Evolutionary conservation across 306 rosid species (phyloP).

Genomic region (Sphenostylis stenocarpa): DNA sequence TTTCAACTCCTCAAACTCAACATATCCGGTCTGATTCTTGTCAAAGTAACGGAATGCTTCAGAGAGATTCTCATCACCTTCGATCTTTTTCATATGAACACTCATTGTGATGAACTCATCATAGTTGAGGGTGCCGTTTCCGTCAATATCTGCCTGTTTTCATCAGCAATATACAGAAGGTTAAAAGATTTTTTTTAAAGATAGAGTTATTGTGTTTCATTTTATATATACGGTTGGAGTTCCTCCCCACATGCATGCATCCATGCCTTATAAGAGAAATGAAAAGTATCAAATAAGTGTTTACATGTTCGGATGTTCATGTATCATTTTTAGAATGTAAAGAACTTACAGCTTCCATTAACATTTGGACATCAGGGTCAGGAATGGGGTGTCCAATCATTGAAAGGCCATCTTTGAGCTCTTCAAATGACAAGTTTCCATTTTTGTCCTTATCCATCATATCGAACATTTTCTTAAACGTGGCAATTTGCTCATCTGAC

Average conservation of each 20-base stretch:
- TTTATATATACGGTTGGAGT: neutral
- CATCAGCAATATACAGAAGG: neutral
- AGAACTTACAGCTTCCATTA: slow-evolving; percentile 83
- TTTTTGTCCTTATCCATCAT: slow-evolving; percentile 87
- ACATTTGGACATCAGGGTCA: slow-evolving; percentile 71
- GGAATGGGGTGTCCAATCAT: slow-evolving; percentile 67
- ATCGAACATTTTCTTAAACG: slow-evolving; percentile 62
- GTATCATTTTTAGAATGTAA: neutral
- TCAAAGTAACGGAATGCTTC: slow-evolving; percentile 80
- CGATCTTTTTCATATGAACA: slow-evolving; percentile 67
- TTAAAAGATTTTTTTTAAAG: neutral
- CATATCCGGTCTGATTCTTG: slow-evolving; percentile 70
- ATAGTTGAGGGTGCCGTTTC: slow-evolving; percentile 72
- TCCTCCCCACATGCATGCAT: neutral
- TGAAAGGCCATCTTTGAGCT: slow-evolving; percentile 78
- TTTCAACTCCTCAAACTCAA: slow-evolving; percentile 89
- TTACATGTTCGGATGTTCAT: neutral
- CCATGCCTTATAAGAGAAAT: too few relatives aligned
- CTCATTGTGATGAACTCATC: slow-evolving; percentile 82
- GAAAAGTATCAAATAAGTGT: too few relatives aligned
- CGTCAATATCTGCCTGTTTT: slow-evolving; percentile 85
- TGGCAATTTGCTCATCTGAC: slow-evolving; percentile 72
- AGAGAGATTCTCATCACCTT: slow-evolving; percentile 71
- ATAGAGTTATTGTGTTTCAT: neutral
- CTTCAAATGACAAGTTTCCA: slow-evolving; percentile 78